Conservation (phyloP, 2,329 filamentous ascomycete species). For the Fusarium tupiense region DNA sequence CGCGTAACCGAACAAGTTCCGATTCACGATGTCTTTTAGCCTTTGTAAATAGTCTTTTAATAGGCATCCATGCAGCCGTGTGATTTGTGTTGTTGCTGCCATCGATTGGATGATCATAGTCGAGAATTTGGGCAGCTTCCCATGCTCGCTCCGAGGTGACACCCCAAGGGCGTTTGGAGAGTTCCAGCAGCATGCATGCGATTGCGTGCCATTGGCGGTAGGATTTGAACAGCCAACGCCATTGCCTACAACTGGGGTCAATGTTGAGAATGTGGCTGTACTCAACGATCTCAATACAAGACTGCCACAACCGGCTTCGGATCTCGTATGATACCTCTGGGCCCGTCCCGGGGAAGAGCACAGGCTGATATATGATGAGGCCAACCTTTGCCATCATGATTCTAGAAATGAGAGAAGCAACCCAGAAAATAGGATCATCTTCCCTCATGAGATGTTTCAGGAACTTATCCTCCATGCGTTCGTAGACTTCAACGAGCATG, state of each 20-base stretch:
- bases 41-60: constrained; percentile 30
- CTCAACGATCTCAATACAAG: constrained; percentile 36
- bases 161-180: constrained; percentile 27
- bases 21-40: constrained; percentile 27
- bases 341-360: constrained; percentile 31
- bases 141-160: constrained; percentile 33
- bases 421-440: constrained; percentile 31
- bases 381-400: constrained; percentile 34
- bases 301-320: constrained; percentile 30
- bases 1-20: constrained; percentile 19
- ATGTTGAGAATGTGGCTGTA: constrained; percentile 34
- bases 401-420: constrained; percentile 30
- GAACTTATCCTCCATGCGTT: constrained; percentile 35
- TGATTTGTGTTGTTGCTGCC: constrained; percentile 21
- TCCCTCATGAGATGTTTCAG: constrained; percentile 26
- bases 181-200: constrained; percentile 31
- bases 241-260: constrained; percentile 28
- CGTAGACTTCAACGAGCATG: constrained; percentile 34
- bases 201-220: constrained; percentile 36
- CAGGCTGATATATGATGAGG: constrained; percentile 32
- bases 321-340: constrained; percentile 26
- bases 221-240: constrained; percentile 32
- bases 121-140: constrained; percentile 34
- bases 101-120: constrained; percentile 33
- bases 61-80: constrained; percentile 34